Base-by-base conservation (phyloP, 805 yeast species). In the Hanseniaspora thailandica region DNA sequence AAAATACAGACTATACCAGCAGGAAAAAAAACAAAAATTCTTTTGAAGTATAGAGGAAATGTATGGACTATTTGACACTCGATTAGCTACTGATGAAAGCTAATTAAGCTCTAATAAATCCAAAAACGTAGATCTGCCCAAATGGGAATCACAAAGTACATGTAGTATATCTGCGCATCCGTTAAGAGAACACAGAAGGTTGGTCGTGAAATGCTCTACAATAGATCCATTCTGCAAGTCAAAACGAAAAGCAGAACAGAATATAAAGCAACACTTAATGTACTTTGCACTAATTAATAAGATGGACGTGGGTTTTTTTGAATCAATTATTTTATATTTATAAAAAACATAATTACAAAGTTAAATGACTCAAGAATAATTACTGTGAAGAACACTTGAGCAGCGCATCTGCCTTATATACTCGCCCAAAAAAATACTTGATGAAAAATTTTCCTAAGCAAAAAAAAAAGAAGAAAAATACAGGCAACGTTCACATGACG, bases 61-160 rank as follows among this genome's bases (percentile, higher is more conserved):
- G 55, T 53, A 25, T 53, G 55, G 48, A 53, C 35, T 46, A 47
- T 53, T 36, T 53, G 55, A 53, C 55, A 53, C 55, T 53, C 55
- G 35, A 40, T 46, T 43, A 47, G 45, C 35, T 53, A 47, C 47
- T 43, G 39, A 38, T 43, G n/a, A 50, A 50, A 50, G 36, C 44
- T 50, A 28, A 50, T 43, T 45, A 43, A 50, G 54, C 54, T 50
- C 54, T 50, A 50, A 50, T 50, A 43, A 50, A 50, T 33, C 45
- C 45, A 45, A 43, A 44, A 39, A 22, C 43, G 13, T 53, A 26
- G 38, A 33, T 53, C 55, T 53, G 22, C 38, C 55, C 55, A 47
- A 46, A 40, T 47, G 51, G 54, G 55, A 53, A 53, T 53, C 55
- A 53, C 55, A 50, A 50, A 48, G 39, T 34, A 50, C 44, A 50